phyloP scores from a whole-genome alignment of 2,329 filamentous ascomycete species.

The Sclerotinia minor region DNA sequence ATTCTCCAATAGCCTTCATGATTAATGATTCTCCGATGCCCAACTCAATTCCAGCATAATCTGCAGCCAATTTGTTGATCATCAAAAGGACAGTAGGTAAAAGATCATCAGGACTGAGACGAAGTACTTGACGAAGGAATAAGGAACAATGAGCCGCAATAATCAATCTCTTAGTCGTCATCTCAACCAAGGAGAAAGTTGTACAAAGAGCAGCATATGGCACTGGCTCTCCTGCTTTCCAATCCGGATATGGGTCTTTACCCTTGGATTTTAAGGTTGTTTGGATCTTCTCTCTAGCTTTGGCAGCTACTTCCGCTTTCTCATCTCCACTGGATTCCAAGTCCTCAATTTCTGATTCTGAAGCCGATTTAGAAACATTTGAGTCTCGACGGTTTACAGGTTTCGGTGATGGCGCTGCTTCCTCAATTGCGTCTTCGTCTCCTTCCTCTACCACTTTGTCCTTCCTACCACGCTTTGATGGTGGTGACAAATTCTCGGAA shows the following conservation, averaged over 20 bases:
- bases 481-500: conserved; percentile 29
- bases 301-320: conserved; percentile 70
- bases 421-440: conserved; percentile 47
- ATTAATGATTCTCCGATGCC: conserved; percentile 98
- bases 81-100: conserved; percentile 88
- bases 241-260: conserved; percentile 91
- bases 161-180: conserved; percentile 86
- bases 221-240: conserved; percentile 83
- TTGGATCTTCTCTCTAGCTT: conserved; percentile 79
- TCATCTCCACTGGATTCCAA: conserved; percentile 56
- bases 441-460: conserved; percentile 29
- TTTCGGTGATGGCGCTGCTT: conserved; percentile 33
- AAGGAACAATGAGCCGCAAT: conserved; percentile 87
- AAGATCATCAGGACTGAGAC: conserved; percentile 84
- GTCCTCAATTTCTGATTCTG: conserved; percentile 50
- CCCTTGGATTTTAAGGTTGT: conserved; percentile 66
- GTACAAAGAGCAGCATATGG: conserved; percentile 93
- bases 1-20: conserved; percentile 97
- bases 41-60: conserved; percentile 93
- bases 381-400: conserved; percentile 35
- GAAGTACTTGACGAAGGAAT: conserved; percentile 91
- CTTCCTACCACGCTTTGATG: conserved; percentile 27
- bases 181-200: conserved; percentile 91
- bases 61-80: conserved; percentile 96
- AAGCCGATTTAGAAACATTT: conserved; percentile 47